These are phyloP conservation scores for Biscogniauxia mediterranea DNA, from an alignment of 2,329 filamentous ascomycete species.

Conservation along the genomic window DNA sequence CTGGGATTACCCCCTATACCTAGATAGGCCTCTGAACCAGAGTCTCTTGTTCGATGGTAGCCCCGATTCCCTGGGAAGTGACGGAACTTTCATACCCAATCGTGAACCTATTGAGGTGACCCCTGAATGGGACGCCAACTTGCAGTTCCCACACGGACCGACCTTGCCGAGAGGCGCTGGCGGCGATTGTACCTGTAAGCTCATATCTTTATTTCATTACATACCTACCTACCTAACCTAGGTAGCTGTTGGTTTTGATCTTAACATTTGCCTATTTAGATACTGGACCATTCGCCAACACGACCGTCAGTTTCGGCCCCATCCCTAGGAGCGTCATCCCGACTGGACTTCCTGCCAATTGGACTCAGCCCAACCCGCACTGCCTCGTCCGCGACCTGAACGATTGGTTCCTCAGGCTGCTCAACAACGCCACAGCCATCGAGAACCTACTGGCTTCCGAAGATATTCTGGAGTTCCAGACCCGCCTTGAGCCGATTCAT, in stretches of 20 bases:
- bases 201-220: not conserved
- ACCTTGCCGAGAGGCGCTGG: constrained; percentile 24
- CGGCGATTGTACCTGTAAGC: constrained; percentile 24
- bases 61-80: constrained; percentile 6
- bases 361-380: constrained; percentile 3
- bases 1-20: constrained; percentile 8
- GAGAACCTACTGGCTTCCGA: not conserved
- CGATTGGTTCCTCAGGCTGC: not conserved
- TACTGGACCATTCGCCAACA: constrained; percentile 24
- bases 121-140: not conserved
- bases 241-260: not conserved
- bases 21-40: not conserved
- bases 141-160: not conserved
- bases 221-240: no score
- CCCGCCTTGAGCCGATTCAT: not conserved
- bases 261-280: not conserved
- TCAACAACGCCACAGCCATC: not conserved
- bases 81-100: constrained; percentile 3
- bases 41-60: constrained; percentile 11
- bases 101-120: not conserved
- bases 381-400: not conserved
- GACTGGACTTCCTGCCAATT: constrained; percentile 13
- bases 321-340: constrained; percentile 16
- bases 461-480: not conserved
- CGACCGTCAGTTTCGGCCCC: constrained; percentile 20